phyloP scores from a whole-genome alignment of 2,329 filamentous ascomycete genomes.

The Stemphylium lycopersici region DNA sequence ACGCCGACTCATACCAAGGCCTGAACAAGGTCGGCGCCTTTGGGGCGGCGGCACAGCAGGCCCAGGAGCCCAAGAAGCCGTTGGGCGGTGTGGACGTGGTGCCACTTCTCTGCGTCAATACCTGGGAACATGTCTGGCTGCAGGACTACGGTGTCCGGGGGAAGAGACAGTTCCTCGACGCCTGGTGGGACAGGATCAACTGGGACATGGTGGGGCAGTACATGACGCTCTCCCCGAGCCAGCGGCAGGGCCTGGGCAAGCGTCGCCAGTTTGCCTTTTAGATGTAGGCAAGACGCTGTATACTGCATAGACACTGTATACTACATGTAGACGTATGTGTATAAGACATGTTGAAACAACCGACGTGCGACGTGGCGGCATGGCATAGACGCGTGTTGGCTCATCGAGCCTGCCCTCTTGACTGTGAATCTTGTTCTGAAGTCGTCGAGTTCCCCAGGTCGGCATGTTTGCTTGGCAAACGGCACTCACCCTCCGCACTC shows the following conservation, averaged over 20 bases:
- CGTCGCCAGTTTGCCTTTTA: slow-evolving; percentile 14
- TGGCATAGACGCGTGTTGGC: no score
- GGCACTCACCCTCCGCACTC: neutral
- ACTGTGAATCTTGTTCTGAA: neutral
- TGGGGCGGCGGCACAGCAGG: slow-evolving; percentile 40
- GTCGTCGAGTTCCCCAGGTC: neutral
- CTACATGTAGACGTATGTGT: slow-evolving; percentile 27
- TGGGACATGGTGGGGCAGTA: slow-evolving; percentile 71
- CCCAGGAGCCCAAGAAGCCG: slow-evolving; percentile 52
- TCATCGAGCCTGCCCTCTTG: neutral
- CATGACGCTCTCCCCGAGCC: slow-evolving; percentile 12
- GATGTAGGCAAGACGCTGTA: slow-evolving; percentile 14
- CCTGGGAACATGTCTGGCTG: slow-evolving; percentile 94
- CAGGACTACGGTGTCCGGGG: slow-evolving; percentile 78
- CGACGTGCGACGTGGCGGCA: no score
- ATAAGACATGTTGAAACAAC: slow-evolving; percentile 17
- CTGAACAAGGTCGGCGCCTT: slow-evolving; percentile 51
- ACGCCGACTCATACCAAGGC: slow-evolving; percentile 33
- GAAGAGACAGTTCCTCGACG: slow-evolving; percentile 75
- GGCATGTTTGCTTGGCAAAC: slow-evolving; percentile 10
- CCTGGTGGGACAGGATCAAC: slow-evolving; percentile 88
- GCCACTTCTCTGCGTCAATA: slow-evolving; percentile 89
- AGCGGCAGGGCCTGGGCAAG: neutral
- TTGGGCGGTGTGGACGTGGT: slow-evolving; percentile 72
- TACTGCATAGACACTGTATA: slow-evolving; percentile 23